A percentile compares a stretch with the other conserved stretches of the same genome.
phyloP scores from a whole-genome alignment of 495 filamentous ascomycete genomes.

The Parmelia sp. region DNA sequence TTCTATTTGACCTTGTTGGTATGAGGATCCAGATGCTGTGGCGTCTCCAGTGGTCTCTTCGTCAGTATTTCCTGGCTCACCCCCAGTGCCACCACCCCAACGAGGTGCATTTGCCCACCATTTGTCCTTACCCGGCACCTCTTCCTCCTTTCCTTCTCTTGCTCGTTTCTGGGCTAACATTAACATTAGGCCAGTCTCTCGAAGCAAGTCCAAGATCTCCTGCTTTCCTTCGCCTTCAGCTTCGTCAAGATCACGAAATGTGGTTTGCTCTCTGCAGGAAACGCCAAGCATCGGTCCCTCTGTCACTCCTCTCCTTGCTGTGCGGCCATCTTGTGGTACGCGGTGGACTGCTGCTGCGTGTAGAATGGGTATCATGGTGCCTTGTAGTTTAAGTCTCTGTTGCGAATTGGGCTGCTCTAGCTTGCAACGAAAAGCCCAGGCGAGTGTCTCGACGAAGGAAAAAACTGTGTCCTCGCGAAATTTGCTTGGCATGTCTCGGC shows the following conservation, averaged over 20 bases:
- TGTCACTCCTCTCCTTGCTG: slow-evolving; percentile 65
- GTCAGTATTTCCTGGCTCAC: slow-evolving; percentile 51
- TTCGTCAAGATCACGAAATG: slow-evolving; percentile 40
- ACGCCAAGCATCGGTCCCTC: slow-evolving; percentile 64
- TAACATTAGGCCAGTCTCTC: slow-evolving; percentile 68
- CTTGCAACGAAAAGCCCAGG: slow-evolving; percentile 75
- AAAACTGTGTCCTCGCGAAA: slow-evolving; percentile 63
- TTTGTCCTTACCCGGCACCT: slow-evolving; percentile 61
- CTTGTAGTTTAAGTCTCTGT: slow-evolving; percentile 54
- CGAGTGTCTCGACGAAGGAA: slow-evolving; percentile 68
- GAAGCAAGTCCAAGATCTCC: slow-evolving; percentile 60
- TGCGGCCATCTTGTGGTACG: slow-evolving; percentile 57
- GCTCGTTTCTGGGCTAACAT: slow-evolving; percentile 77
- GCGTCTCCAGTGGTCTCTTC: slow-evolving; percentile 18
- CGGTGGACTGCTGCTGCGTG: slow-evolving; percentile 58
- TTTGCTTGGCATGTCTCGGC: slow-evolving; percentile 68
- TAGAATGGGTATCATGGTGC: slow-evolving; percentile 46
- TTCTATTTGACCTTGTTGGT: slow-evolving; percentile 15
- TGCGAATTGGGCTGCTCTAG: slow-evolving; percentile 55
- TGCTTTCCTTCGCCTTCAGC: slow-evolving; percentile 44
- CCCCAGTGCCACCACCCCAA: slow-evolving; percentile 69
- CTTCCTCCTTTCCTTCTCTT: slow-evolving; percentile 60
- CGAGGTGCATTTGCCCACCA: slow-evolving; percentile 75
- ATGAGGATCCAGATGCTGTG: slow-evolving; percentile 11
- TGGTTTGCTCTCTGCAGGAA: slow-evolving; percentile 53